Percentiles rank a stretch among this genome's conserved stretches.
Evolutionary conservation across 768 basidiomycete genomes (phyloP).

Genomic region (Termitomyces sp.): DNA sequence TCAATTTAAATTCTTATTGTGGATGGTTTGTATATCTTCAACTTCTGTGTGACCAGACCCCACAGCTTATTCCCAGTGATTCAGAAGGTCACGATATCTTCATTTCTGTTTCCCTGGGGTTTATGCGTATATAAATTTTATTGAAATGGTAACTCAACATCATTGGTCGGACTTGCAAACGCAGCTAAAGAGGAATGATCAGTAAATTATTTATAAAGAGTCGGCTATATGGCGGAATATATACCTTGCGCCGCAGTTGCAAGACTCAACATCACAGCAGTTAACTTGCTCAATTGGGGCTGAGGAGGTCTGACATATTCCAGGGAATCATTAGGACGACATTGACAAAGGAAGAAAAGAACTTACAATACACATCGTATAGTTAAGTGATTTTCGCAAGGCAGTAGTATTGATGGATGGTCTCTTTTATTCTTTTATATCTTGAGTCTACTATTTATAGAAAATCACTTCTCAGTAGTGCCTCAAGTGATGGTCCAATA

Average conservation of each 20-base stretch:
- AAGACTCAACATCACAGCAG: constrained; percentile 38
- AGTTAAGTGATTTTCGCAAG: not conserved
- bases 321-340: not conserved
- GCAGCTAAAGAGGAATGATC: constrained; percentile 35
- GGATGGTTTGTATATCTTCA: not conserved
- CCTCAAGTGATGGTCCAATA: not conserved
- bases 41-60: not conserved
- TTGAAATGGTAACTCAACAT: constrained; percentile 35
- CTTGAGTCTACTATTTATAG: not conserved
- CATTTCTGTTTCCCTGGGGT: not conserved
- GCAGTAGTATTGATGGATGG: not conserved
- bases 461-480: not conserved
- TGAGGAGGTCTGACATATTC: constrained; percentile 21
- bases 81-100: not conserved
- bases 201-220: not conserved
- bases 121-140: not conserved
- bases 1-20: not conserved
- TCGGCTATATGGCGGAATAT: constrained; percentile 3
- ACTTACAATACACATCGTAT: not conserved
- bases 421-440: not conserved
- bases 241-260: constrained; percentile 47
- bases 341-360: not conserved
- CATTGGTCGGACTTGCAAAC: constrained; percentile 53
- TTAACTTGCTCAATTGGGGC: constrained; percentile 33
- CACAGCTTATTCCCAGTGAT: not conserved